Evolutionary conservation across 257 asterid genomes (phyloP), one percentile per base, ranked within the genome.

Genomic region (Gardenia jasminoides): DNA sequence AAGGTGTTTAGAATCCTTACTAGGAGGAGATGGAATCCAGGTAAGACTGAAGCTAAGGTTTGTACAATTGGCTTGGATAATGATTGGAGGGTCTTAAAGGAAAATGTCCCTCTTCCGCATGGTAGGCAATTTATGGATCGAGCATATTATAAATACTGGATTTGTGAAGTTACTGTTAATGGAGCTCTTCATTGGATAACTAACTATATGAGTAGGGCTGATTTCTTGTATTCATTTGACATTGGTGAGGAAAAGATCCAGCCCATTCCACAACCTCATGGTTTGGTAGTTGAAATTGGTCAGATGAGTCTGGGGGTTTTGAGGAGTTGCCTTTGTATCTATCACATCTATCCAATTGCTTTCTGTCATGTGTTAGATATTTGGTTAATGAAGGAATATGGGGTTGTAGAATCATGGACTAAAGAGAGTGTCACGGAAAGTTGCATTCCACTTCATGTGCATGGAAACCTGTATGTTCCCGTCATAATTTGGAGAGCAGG

Each of bases 321-420:
- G 31, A 44, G 75, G 75, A 58, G 30, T 22, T 44, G 75, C 17
- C 75, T 70, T 70, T 43, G 75, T 47, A 70, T 70, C 4, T 70
- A 20, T 44, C 74, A 70, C 26, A 70, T 70, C 4, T 70, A 20
- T 44, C 74, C 41, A 70, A 70, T 6, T 70, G 26, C 39, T 24
- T 16, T 11, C 54, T 20, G 11, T 46, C 50, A 7, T 24, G 56
- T 6, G 36, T 11, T 70, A 4, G 39, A 70, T 70, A 70, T 44
- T 30, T 70, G 75, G 58, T 22, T 2, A 19, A 43, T 70, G 75
- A 70, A 70, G 75, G 54, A 70, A 41, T 70, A 70, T 70, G 75
- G 74, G 20, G 56, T 20, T 50, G n/a, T 22, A 15, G 33, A 10
- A 16, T 70, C 59, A 44, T 70, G 58, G 75, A 43, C 56, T 41